Base-by-base conservation (phyloP, 2,329 filamentous ascomycete species). In the Trichoderma sp. region DNA sequence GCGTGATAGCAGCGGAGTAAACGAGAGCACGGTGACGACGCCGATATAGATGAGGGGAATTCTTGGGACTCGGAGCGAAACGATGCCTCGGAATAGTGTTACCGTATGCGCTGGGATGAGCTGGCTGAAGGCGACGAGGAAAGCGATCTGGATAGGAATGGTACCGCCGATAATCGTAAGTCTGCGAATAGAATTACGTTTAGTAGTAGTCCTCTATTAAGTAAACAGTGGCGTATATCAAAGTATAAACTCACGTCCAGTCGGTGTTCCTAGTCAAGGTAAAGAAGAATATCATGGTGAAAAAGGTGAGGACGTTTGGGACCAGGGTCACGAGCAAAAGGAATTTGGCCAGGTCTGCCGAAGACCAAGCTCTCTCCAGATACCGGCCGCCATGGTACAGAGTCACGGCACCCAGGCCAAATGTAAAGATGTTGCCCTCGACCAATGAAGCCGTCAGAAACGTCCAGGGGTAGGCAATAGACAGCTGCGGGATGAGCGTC, bases 101-200 rank as follows among this genome's bases (percentile, higher is more conserved):
- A 98, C 95, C 13, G 96, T 99, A 80, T 99, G 96, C 71, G 97
- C 94, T 26, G 96, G 96, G 43, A 98, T 91, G 60, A 99, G 92
- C 81, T 99, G 96, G 82, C 97, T 98, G 82, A 98, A 97, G 66
- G 95, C 93, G 75, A 98, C 93, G 71, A 99, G 91, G 83, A 98
- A 98, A 71, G 92, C 90, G 58, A 96, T 94, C 80, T 97, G 95
- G 69, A 97, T 85, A 18, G 94, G 90, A 72, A 97, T 90, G 67
- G 94, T 94, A 74, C 96, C 96, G 74, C 92, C 92, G 76, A 98
- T 92, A 72, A 92, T 90, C 56, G 91, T 94, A 58, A 92, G 81
- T 64, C 91, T 96, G 75, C 16, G 68, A 14, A 63, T 16, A 37
- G 51, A 59, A 8, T 8, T 10, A 34, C 2, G 30, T 54, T 56